Conservation (phyloP, 2,329 filamentous ascomycete genomes). For the Diatrype stigma region DNA sequence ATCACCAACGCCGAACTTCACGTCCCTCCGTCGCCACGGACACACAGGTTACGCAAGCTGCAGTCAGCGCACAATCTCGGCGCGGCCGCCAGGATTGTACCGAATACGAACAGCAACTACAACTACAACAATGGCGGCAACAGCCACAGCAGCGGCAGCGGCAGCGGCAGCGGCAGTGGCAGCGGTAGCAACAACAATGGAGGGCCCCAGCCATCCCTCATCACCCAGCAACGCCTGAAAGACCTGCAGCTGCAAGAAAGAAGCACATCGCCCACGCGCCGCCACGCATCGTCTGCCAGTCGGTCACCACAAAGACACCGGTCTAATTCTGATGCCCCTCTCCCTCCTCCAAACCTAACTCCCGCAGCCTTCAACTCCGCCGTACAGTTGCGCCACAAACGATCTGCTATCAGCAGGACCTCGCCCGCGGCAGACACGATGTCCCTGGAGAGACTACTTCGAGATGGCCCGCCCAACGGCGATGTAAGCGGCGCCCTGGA, state of each 20-base stretch:
- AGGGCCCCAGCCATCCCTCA: too few species aligned
- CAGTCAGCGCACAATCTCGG: constrained; percentile 71
- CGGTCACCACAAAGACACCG: constrained; percentile 54
- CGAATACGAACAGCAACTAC: not conserved
- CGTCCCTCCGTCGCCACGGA: constrained; percentile 57
- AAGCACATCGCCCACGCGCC: constrained; percentile 31
- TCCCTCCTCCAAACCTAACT: constrained; percentile 17
- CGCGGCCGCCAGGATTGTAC: constrained; percentile 40
- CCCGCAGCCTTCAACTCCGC: constrained; percentile 33
- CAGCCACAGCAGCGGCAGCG: not conserved
- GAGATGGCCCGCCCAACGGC: constrained; percentile 72
- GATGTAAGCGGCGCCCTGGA: constrained; percentile 65
- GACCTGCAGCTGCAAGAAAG: constrained; percentile 22
- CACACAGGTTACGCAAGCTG: constrained; percentile 66
- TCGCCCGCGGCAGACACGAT: constrained; percentile 50
- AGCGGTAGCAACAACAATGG: not conserved
- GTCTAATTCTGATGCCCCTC: constrained; percentile 68
- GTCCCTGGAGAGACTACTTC: constrained; percentile 69
- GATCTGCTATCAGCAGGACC: constrained; percentile 41
- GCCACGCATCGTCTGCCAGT: constrained; percentile 27
- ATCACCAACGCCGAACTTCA: constrained; percentile 44
- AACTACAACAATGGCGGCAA: too few species aligned
- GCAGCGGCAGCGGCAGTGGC: not conserved
- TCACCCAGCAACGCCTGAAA: constrained; percentile 46
- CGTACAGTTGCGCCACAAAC: constrained; percentile 33